Percentiles rank a stretch among this genome's conserved stretches.
phyloP scores from a whole-genome alignment of 1,284 basidiomycete genomes.

The Cutaneotrichosporon arboriforme region DNA sequence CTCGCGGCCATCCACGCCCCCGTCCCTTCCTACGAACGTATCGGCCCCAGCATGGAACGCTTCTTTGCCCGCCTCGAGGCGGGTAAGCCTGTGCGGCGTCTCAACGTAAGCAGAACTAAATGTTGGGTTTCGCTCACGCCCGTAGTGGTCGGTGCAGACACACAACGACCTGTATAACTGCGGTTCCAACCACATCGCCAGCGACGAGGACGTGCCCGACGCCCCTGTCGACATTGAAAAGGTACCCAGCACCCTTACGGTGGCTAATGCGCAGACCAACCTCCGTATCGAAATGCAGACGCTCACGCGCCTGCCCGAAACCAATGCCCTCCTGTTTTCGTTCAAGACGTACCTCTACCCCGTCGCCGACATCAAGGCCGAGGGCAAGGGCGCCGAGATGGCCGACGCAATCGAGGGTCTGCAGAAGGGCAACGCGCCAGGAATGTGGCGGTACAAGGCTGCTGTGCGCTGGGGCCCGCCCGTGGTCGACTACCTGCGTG shows the following conservation, averaged over 20 bases:
- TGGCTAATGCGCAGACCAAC: constrained; percentile 3
- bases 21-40: constrained; percentile 12
- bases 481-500: constrained; percentile 7
- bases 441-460: constrained; percentile 17
- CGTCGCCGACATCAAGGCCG: constrained; percentile 8
- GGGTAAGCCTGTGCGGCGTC: constrained; percentile 11
- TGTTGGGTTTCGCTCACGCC: not conserved
- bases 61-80: constrained; percentile 11
- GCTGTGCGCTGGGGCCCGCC: constrained; percentile 13
- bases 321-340: constrained; percentile 10
- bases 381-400: constrained; percentile 7
- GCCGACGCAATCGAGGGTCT: constrained; percentile 18
- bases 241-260: not conserved
- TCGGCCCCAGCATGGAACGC: constrained; percentile 17
- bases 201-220: not conserved
- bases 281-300: constrained; percentile 16
- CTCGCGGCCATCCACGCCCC: constrained; percentile 11
- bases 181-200: constrained; percentile 10
- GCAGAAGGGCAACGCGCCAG: constrained; percentile 14
- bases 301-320: constrained; percentile 10
- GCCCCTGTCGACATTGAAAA: constrained; percentile 1
- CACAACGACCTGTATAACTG: constrained; percentile 8
- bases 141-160: constrained; percentile 15
- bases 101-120: constrained; percentile 4
- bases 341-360: constrained; percentile 17